Base-by-base conservation (phyloP, 169 alveolate species). In the Plasmodium ovale region DNA sequence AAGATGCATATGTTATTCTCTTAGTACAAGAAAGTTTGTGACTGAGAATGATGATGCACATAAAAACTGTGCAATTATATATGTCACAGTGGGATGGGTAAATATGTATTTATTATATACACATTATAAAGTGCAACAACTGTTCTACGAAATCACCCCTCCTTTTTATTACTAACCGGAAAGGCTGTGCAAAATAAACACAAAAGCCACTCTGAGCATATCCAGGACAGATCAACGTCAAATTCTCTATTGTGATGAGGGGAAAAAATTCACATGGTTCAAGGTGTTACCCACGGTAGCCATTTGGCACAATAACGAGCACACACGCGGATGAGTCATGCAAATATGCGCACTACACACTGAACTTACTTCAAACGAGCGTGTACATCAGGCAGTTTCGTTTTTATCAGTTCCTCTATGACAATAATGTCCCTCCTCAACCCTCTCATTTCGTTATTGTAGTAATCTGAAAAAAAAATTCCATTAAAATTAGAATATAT, bases 181-280 rank as follows among this genome's bases (percentile, higher is more conserved):
- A 94, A 88, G 33, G 96, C 90, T 12, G 93, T 94, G 23, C 92
- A 87, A 60, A 92, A 95, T 73, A 94, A 92, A 67, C 97, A 95
- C 65, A 95, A 89, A 64, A 95, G 92, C 97, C 97, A 95, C 72
- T 95, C 97, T 29, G 97, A 95, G 27, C 96, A 94, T 64, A 95
- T 73, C 91, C 96, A 95, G 64, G 93, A 93, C 27, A 95, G 60
- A 67, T 94, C 97, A 14, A 94, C 95, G 12, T 93, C 96, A 51
- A 89, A 87, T 49, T 84, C 92, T 90, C 97, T 94, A 84, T 21
- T 7, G 54, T 10, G 44, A 56, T 21, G 19, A 21, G 58, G 60
- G 44, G 12, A 49, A 47, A 44, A 33, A 62, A 25, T 54, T 1
- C 12, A 33, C 29, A 82, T 7, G 6, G 47, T 19, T 5, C 29